Base-by-base conservation (phyloP, 345 rosid genomes). In the Rhodamnia rubescens region DNA sequence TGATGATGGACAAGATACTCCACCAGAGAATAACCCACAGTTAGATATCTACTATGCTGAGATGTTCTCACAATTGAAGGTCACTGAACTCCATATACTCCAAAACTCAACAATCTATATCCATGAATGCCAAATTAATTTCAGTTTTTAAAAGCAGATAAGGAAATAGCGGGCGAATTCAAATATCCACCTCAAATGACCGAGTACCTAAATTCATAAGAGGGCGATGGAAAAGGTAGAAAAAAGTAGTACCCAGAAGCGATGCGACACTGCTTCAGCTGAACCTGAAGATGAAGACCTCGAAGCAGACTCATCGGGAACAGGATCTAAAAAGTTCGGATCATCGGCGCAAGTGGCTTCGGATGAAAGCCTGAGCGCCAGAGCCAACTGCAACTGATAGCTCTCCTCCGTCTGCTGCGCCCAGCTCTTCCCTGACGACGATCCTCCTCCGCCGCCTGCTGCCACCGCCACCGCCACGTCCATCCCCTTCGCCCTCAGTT, bases 391-490 rank as follows among this genome's bases (percentile, higher is more conserved):
- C 87, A 98, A 91, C 94, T 98, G 99, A 55, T 98, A 98, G 88
- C 99, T 98, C 95, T 98, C 99, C 89, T 98, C 99, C 85, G 99
- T 98, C 92, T 96, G 99, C 89, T 93, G 98, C 85, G 99, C 99
- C 99, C 98, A 98, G 91, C 98, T 95, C 90, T 94, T 98, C 87
- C 96, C 98, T 4, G 93, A 92, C 3, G 95, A 92, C 16, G 95
- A 88, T n/a, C 89, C 89, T 11, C 94, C 92, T 0, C 86, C 92
- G 0, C 86, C 87, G 3, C 84, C 59, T n/a, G 84, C 84, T 15
- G 59, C 56, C 29, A 29, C 84, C 5, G 84, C 84, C 40, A 22
- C 78, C 40, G 88, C 85, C 32, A 88, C 85, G 18, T 90, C 94
- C 84, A 54, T 85, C 87, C 84, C 90, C 87, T 90, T 91, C 47